A percentile compares a stretch with the other conserved stretches of the same genome.
phyloP scores from a whole-genome alignment of 768 basidiomycete genomes.

The Phlebiopsis gigantea region DNA sequence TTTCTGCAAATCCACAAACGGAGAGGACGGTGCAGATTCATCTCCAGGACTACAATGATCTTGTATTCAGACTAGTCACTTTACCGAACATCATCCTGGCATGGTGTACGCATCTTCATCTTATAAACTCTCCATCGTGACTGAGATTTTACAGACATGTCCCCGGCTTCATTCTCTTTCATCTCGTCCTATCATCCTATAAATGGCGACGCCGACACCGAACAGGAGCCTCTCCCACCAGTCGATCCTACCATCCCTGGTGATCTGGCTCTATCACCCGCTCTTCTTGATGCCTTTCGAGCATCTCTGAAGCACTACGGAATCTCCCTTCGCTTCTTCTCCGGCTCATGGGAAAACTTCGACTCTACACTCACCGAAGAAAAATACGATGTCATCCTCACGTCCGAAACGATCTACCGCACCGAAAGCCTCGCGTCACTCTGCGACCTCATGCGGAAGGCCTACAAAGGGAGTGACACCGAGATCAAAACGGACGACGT shows the following conservation, averaged over 20 bases:
- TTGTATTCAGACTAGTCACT: slow-evolving; percentile 75
- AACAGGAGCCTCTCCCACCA: slow-evolving; percentile 19
- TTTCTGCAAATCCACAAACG: slow-evolving; percentile 30
- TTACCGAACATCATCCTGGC: slow-evolving; percentile 72
- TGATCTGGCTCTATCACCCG: slow-evolving; percentile 61
- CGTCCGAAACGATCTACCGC: slow-evolving; percentile 92
- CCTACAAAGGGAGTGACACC: slow-evolving; percentile 22
- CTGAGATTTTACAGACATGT: slow-evolving; percentile 44
- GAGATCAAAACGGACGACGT: too few relatives aligned
- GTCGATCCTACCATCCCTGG: slow-evolving; percentile 36
- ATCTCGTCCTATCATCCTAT: neutral
- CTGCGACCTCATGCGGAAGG: slow-evolving; percentile 42
- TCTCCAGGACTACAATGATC: slow-evolving; percentile 88
- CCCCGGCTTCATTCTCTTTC: slow-evolving; percentile 47
- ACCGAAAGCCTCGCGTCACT: slow-evolving; percentile 58
- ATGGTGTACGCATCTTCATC: slow-evolving; percentile 64
- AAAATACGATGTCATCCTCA: slow-evolving; percentile 70
- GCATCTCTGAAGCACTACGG: slow-evolving; percentile 46
- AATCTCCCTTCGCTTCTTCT: slow-evolving; percentile 68
- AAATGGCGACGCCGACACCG: slow-evolving; percentile 25
- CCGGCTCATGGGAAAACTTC: slow-evolving; percentile 75
- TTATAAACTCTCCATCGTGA: neutral
- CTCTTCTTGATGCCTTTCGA: slow-evolving; percentile 61
- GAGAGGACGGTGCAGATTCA: slow-evolving; percentile 40
- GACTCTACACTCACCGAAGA: slow-evolving; percentile 20